phyloP scores from a whole-genome alignment of 345 rosid genomes.

The Eucalyptus polybractea region DNA sequence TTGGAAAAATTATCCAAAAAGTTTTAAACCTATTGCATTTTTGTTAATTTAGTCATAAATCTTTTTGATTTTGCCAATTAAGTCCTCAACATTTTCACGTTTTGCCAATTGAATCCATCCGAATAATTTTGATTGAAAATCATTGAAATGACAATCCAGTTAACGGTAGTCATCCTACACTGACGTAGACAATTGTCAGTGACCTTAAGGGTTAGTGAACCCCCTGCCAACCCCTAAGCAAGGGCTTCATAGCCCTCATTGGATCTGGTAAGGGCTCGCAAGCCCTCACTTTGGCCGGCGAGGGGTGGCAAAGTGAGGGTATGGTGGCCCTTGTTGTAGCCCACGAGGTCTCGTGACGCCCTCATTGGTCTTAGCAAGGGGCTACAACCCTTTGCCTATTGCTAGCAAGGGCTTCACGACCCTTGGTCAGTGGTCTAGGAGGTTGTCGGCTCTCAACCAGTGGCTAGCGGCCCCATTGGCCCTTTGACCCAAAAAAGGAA shows the following conservation, averaged over 20 bases:
- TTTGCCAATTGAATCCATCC: rapidly evolving
- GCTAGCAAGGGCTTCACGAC: rapidly evolving
- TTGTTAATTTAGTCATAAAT: not conserved
- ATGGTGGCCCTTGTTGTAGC: not conserved
- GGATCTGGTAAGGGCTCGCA: too few relatives aligned
- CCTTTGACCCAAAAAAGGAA: not conserved
- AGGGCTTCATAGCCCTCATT: not conserved
- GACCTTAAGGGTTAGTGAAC: too few relatives aligned
- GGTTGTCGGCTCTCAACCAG: not conserved
- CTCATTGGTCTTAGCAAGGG: not conserved
- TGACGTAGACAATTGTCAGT: rapidly evolving
- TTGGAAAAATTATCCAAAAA: not conserved
- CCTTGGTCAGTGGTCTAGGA: not conserved
- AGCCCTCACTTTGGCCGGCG: rapidly evolving
- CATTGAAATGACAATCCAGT: rapidly evolving
- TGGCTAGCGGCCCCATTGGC: rapidly evolving
- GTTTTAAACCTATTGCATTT: not conserved
- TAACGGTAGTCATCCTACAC: too few relatives aligned
- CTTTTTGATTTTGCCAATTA: too few relatives aligned
- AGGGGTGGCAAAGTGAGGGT: too few relatives aligned
- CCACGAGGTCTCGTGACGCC: rapidly evolving
- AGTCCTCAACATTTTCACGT: rapidly evolving
- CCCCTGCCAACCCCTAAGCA: rapidly evolving
- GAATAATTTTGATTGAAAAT: not conserved
- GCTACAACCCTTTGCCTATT: too few relatives aligned